phyloP scores from a whole-genome alignment of 805 yeast species.

The Debaryomyces tyrocola region DNA sequence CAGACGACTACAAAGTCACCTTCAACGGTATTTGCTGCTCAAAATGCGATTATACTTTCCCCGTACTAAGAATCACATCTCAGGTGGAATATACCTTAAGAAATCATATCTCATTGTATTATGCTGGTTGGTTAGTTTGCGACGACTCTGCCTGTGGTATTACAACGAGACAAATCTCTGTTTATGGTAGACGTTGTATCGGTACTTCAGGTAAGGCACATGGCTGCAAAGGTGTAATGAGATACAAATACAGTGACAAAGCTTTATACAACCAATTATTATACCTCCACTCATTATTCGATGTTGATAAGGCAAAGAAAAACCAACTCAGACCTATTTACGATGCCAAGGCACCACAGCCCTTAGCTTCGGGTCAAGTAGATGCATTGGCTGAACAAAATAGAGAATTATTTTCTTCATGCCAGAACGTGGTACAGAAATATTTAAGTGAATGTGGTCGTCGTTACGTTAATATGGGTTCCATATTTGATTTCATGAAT shows the following conservation, averaged over 20 bases:
- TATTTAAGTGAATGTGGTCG: constrained; percentile 84
- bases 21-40: constrained; percentile 72
- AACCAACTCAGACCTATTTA: constrained; percentile 59
- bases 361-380: constrained; percentile 52
- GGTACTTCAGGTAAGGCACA: constrained; percentile 60
- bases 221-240: constrained; percentile 80
- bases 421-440: constrained; percentile 61
- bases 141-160: constrained; percentile 82
- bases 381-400: constrained; percentile 82
- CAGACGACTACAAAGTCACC: constrained; percentile 58
- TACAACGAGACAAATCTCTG: constrained; percentile 80
- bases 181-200: constrained; percentile 84
- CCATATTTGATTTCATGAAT: constrained; percentile 66
- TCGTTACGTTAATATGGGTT: constrained; percentile 81
- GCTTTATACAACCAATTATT: constrained; percentile 83
- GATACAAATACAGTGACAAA: constrained; percentile 72
- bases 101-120: constrained; percentile 68
- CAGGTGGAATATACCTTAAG: constrained; percentile 79
- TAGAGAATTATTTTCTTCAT: constrained; percentile 54
- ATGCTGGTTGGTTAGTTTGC: constrained; percentile 84
- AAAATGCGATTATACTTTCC: constrained; percentile 53
- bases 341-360: constrained; percentile 28
- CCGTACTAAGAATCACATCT: constrained; percentile 56
- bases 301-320: constrained; percentile 72
- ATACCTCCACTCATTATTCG: constrained; percentile 77